Evolutionary conservation across 768 basidiomycete genomes (phyloP).

Genomic region (Boletus rufocinnamomeus): DNA sequence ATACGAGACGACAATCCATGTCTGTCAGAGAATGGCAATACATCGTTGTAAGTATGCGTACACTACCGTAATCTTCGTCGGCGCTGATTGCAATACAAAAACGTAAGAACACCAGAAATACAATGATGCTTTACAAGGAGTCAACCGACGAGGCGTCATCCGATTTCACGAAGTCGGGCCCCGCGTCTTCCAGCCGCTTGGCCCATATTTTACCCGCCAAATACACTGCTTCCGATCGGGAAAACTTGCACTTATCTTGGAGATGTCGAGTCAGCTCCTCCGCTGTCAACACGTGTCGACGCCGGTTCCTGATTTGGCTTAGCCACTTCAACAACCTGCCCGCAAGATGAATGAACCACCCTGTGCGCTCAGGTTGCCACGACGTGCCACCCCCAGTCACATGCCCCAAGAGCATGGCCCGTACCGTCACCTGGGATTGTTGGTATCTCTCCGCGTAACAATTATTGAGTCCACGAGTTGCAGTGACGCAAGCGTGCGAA

Average conservation of each 20-base stretch:
- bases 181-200: conserved; percentile 20
- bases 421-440: conserved; percentile 33
- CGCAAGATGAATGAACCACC: conserved; percentile 30
- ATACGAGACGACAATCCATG: neutral
- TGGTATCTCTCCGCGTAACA: conserved; percentile 32
- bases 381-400: conserved; percentile 15
- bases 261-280: conserved; percentile 26
- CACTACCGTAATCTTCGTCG: neutral
- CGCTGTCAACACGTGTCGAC: conserved; percentile 19
- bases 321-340: conserved; percentile 24
- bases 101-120: conserved; percentile 3
- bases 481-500: conserved; percentile 43
- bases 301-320: conserved; percentile 14
- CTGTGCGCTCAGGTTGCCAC: conserved; percentile 25
- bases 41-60: neutral
- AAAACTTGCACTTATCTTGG: conserved; percentile 26
- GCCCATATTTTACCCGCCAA: conserved; percentile 29
- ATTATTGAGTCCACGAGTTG: conserved; percentile 30
- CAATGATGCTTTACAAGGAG: conserved; percentile 5
- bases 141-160: conserved; percentile 16
- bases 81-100: conserved; percentile 8
- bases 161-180: conserved; percentile 29
- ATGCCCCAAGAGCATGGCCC: conserved; percentile 23
- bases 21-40: conserved; percentile 6
- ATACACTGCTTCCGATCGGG: conserved; percentile 22